Base-by-base conservation (phyloP, 208 protist species). In the Trypanosomatidae sp. region DNA sequence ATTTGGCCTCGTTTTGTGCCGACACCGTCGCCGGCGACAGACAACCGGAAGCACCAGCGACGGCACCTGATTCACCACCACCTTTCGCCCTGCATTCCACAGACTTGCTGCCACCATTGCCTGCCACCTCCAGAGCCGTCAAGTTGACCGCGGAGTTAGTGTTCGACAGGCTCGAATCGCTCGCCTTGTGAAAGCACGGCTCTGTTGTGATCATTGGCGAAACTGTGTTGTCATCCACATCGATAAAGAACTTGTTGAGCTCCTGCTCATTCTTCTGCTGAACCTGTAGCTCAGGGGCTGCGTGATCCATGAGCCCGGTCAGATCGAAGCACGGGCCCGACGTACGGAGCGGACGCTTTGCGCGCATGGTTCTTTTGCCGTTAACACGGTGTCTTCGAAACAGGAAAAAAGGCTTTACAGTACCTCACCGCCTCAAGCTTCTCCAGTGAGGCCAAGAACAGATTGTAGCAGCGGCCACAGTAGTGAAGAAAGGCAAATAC, bases 201-300 rank as follows among this genome's bases (percentile, higher is more conserved):
- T 75, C 77, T 13, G 84, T 91, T 25, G 86, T 92, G 8, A 95
- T 82, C 70, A 94, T 94, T 1, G 92, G 90, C 8, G 91, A 95
- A 28, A 88, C 79, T 19, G 76, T 88, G 9, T 80, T 85, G 73
- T 95, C 89, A 70, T 95, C 89, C 3, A 87, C 83, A 74, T 92
- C 81, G 56, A 97, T 92, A 44, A 93, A 88, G 52, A 97, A 86
- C 39, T 88, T 84, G 71, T 82, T 90, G 36, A 87, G 72, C 44
- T 94, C 86, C 64, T 91, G 69, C 73, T 87, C 81, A 47, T 83
- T 83, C 49, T 86, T 82, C 43, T 91, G 83, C 56, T 90, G 87
- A 28, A 91, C 89, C 59, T 89, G 86, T 55, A 95, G 66, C 60
- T 94, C 93, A 30, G 82, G 74, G 22, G 58, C 53, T 52, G 65